phyloP scores from a whole-genome alignment of 306 rosid genomes.

The Lotus japonicus region DNA sequence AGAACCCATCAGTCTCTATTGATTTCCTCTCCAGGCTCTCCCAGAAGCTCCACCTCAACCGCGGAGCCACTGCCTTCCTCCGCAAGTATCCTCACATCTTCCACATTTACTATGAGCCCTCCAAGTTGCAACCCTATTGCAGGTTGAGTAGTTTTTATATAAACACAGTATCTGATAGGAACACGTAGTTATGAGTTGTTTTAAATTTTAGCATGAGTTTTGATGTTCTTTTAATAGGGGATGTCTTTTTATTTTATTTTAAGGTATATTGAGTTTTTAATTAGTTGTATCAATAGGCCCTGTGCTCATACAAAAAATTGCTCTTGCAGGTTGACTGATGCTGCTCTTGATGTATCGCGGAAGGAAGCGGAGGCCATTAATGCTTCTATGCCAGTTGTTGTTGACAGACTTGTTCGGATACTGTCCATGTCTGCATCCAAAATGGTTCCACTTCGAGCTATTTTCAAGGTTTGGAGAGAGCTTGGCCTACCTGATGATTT shows the following conservation, averaged over 20 bases:
- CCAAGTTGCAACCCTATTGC: conserved; percentile 59
- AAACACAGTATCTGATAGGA: too few species aligned
- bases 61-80: conserved; percentile 68
- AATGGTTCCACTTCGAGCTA: conserved; percentile 72
- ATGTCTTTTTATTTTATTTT: too few species aligned
- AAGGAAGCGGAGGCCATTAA: conserved; percentile 56
- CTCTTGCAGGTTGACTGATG: conserved; percentile 44
- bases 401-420: conserved; percentile 62
- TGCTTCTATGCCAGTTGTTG: conserved; percentile 54
- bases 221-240: too few species aligned
- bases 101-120: conserved; percentile 55
- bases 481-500: conserved; percentile 94
- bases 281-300: too few species aligned
- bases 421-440: conserved; percentile 63
- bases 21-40: conserved; percentile 77
- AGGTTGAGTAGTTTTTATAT: conserved; percentile 17
- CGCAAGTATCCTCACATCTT: conserved; percentile 82
- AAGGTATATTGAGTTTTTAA: too few species aligned
- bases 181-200: too few species aligned
- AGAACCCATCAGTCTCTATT: conserved; percentile 49
- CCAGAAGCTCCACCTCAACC: conserved; percentile 82
- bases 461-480: conserved; percentile 86
- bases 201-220: too few species aligned
- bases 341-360: conserved; percentile 40
- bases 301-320: too few species aligned